Evolutionary conservation across 495 filamentous ascomycete species (phyloP), one percentile per base, ranked within the genome.

Genomic region (Xylaria acuta): DNA sequence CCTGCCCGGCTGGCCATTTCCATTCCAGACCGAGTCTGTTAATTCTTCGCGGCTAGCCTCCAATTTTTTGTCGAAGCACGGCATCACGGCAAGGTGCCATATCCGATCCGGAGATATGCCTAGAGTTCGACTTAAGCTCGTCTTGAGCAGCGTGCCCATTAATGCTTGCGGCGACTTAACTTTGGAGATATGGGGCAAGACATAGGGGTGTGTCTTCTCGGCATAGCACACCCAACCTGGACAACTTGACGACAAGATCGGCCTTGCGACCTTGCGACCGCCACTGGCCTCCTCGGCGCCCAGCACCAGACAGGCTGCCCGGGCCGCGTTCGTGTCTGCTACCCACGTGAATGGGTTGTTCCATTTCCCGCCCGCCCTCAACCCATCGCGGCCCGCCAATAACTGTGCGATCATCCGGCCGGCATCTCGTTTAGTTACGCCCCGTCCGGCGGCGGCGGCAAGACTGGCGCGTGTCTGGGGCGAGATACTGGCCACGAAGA

Each of bases 221-320:
- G 95, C 94, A 79, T 99, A 98, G 82, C 96, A 99, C 41, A 99
- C 95, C 94, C 97, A 99, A 38, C 96, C 96, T 0, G 96, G 96
- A 79, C 96, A 99, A 14, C 94, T 93, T 12, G 94, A 95, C 12
- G 95, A 92, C 18, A 99, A 83, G 67, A 98, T 91, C 0, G 95
- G 97, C 51, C 87, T 88, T 60, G 89, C 41, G 58, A 81, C 76
- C 60, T 73, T 67, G 59, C 68, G 45, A 41, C 64, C 62, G 0
- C 72, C 80, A 25, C 86, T 80, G 8, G 92, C 88, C 77, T 98
- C 94, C 41, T 97, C 91, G n/a, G 93, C 91, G 41, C 92, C 91
- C 6, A 94, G 85, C 2, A 93, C 90, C 27, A 97, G 85, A 75
- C 90, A 91, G 34, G 91, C 91, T 75, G 94, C 92, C 14, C 94